These are phyloP conservation scores for Nicotiana benthamiana DNA, from an alignment of 257 asterid species.

Conservation along the genomic window DNA sequence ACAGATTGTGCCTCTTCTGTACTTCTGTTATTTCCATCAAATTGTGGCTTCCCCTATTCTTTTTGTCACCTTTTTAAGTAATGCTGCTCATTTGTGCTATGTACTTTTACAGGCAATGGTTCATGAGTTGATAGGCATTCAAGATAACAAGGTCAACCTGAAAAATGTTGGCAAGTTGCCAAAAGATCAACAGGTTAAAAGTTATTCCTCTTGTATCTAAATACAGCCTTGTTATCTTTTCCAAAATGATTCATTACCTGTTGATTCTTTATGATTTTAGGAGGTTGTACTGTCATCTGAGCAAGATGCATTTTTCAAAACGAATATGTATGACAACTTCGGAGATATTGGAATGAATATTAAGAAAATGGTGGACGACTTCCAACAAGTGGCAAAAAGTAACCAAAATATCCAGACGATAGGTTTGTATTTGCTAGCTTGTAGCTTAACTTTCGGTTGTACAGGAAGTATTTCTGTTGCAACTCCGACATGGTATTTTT, in stretches of 20 bases:
- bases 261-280: conserved; percentile 30
- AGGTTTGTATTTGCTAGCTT: conserved; percentile 48
- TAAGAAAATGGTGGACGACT: conserved; percentile 89
- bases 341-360: conserved; percentile 99
- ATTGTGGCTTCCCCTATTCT: background rate
- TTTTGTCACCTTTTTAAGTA: background rate
- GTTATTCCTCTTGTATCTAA: conserved; percentile 7
- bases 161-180: conserved; percentile 54
- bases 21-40: background rate
- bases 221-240: conserved; percentile 10
- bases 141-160: conserved; percentile 90
- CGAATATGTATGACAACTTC: conserved; percentile 86
- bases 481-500: background rate
- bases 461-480: background rate
- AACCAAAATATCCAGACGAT: conserved; percentile 96
- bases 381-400: conserved; percentile 88
- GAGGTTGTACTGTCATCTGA: conserved; percentile 95
- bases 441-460: background rate
- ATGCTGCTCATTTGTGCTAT: conserved; percentile 14
- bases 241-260: conserved; percentile 11
- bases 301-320: conserved; percentile 92
- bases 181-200: conserved; percentile 77
- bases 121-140: conserved; percentile 87
- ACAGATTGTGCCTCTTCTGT: background rate
- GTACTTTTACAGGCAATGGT: conserved; percentile 72